Conservation (phyloP, 2,329 filamentous ascomycete species). For the Paecilomyces dactylethromorphus region DNA sequence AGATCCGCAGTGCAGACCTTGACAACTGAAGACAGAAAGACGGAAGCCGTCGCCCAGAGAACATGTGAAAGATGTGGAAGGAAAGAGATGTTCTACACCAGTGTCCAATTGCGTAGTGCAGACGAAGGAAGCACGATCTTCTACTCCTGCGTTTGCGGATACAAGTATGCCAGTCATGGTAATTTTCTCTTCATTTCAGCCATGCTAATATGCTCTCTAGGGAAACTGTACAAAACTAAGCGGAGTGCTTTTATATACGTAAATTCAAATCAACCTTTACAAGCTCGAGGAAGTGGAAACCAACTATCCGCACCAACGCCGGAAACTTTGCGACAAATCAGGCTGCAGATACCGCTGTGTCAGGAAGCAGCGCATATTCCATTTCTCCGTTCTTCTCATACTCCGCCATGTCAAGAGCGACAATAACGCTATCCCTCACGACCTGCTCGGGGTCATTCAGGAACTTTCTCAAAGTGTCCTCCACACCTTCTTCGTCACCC, state of each 20-base stretch:
- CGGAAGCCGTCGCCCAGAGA: slow-evolving; percentile 61
- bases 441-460: slow-evolving; percentile 87
- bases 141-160: slow-evolving; percentile 78
- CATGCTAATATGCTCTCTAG: slow-evolving; percentile 10
- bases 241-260: slow-evolving; percentile 10
- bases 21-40: slow-evolving; percentile 68
- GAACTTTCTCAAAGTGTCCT: slow-evolving; percentile 75
- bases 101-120: slow-evolving; percentile 79
- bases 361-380: slow-evolving; percentile 88
- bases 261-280: slow-evolving; percentile 12
- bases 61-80: slow-evolving; percentile 75
- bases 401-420: slow-evolving; percentile 96
- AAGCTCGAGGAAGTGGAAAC: slow-evolving; percentile 17
- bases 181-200: neutral
- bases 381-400: slow-evolving; percentile 83
- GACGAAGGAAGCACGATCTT: slow-evolving; percentile 94
- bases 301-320: slow-evolving; percentile 8
- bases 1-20: slow-evolving; percentile 78
- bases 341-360: slow-evolving; percentile 29
- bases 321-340: slow-evolving; percentile 3
- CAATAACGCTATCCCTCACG: slow-evolving; percentile 88
- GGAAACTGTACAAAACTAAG: slow-evolving; percentile 31
- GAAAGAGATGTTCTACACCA: slow-evolving; percentile 76
- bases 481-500: slow-evolving; percentile 88
- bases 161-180: slow-evolving; percentile 55